Conservation (phyloP, 805 yeast species). For the Zygotorulaspora danielsina region DNA sequence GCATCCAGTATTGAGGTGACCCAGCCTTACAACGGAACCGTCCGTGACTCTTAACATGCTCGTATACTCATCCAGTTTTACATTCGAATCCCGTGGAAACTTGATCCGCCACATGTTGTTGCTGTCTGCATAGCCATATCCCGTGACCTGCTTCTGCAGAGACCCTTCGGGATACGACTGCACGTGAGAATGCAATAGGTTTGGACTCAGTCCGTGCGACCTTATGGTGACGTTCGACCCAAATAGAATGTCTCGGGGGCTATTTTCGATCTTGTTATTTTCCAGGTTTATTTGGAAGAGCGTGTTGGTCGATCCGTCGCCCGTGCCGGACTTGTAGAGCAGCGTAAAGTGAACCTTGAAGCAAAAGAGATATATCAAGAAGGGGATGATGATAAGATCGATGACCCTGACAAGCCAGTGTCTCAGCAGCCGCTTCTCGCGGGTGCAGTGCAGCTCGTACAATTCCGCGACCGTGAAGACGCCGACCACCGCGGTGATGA, state of each 20-base stretch:
- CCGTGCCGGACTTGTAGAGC: slow-evolving; percentile 80
- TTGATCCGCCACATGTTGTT: slow-evolving; percentile 69
- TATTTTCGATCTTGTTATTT: slow-evolving; percentile 59
- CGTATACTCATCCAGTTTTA: slow-evolving; percentile 17
- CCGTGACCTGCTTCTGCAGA: slow-evolving; percentile 72
- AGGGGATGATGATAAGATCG: slow-evolving; percentile 67
- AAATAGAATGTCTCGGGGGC: slow-evolving; percentile 62
- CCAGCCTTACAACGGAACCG: slow-evolving; percentile 58
- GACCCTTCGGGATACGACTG: slow-evolving; percentile 75
- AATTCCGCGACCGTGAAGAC: slow-evolving; percentile 54
- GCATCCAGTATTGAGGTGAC: slow-evolving; percentile 57
- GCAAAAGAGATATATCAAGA: slow-evolving; percentile 59
- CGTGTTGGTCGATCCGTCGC: slow-evolving; percentile 87
- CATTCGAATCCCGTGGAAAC: slow-evolving; percentile 39
- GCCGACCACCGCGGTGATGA: slow-evolving; percentile 58
- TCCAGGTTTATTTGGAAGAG: slow-evolving; percentile 82
- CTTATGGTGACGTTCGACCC: slow-evolving; percentile 46
- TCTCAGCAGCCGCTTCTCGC: slow-evolving; percentile 36
- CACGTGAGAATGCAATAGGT: slow-evolving; percentile 68
- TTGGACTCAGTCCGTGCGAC: slow-evolving; percentile 73
- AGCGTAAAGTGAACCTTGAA: slow-evolving; percentile 80
- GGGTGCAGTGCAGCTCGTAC: slow-evolving; percentile 41
- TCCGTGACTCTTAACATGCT: slow-evolving; percentile 40
- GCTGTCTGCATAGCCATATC: slow-evolving; percentile 68
- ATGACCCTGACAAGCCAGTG: slow-evolving; percentile 75